Evolutionary conservation across 208 protist genomes (phyloP), one percentile per base, ranked within the genome.

Genomic region (Trypanosomatidae sp.): DNA sequence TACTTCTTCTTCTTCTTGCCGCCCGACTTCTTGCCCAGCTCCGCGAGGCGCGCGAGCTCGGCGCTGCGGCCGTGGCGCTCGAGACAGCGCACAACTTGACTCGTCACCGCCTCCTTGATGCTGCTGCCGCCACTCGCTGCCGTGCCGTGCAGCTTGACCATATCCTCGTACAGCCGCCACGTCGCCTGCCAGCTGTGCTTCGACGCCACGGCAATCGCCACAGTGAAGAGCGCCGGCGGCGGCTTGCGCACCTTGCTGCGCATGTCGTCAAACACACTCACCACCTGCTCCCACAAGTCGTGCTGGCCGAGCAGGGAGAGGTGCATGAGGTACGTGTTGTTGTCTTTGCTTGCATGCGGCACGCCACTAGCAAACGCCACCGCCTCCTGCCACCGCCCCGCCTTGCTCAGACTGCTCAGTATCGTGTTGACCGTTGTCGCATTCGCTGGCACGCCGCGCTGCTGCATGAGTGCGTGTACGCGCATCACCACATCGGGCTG

Each of bases 401-500:
- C 70, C 47, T 69, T 69, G 46, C 78, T 72, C 15, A 85, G 51
- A 41, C 64, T 74, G 51, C 75, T 87, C 6, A 93, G 62, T 4
- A 89, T 43, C 4, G 80, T 84, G 55, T 93, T 93, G 32, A 71
- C 59, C 4, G 85, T 87, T 0, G 85, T 93, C 6, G 75, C 16
- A 43, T 93, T 93, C 2, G 56, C 46, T 3, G 25, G 24, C 10
- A 93, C 64, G 10, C 33, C 53, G 11, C 55, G 53, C 44, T 53
- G 46, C 21, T 47, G 43, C 85, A 93, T 93, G 0, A 57, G 21
- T 11, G 37, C 40, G 27, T 74, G 68, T 0, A 86, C 33, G 10
- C 39, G 28, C 20, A 73, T 61, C 10, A 76, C 60, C 21, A 69
- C 60, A 10, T 77, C 66, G 1, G 61, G 53, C 6, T 70, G 58